Evolutionary conservation across 495 filamentous ascomycete species (phyloP), one percentile per base, ranked within the genome.

Genomic region (Penicillium antarcticum): DNA sequence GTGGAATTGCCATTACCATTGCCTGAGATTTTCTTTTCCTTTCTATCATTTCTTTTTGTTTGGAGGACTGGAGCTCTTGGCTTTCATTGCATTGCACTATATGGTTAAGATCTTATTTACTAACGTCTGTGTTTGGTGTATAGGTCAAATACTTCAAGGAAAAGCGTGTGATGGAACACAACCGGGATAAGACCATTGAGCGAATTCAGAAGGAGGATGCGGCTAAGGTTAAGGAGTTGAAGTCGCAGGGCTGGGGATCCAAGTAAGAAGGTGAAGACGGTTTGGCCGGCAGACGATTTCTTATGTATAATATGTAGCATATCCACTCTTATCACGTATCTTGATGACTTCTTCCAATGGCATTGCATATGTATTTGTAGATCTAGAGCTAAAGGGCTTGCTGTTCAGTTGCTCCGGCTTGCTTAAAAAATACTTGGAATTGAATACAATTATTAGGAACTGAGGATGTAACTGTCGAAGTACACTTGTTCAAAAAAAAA

Each of bases 121-220:
- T 68, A 39, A 68, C 45, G 21, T 1, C 9, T 23, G n/a, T 10
- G 23, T 42, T 17, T 40, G 17, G 16, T 34, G 19, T 44, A 23
- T 60, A 97, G 92, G 90, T 97, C 50, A 88, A 88, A 70, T 96
- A 98, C 71, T 98, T 98, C 78, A 96, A 97, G 71, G 88, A 96
- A 66, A 84, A 89, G 70, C 79, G 94, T 52, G 90, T 97, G 34
- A 91, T 94, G 76, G 92, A 97, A 49, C 79, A 85, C 61, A 87
- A 96, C 51, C 88, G 89, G 65, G 86, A 88, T 55, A 76, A 85
- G 69, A 87, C 87, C 37, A 70, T 97, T 32, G 85, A 87, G 69
- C 81, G 81, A 56, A 80, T 98, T 52, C 81, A 89, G 67, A 82
- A 80, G 19, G 88, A 96, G 66, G 89, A 89, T 54, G 92, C 80